Base-by-base conservation (phyloP, 495 filamentous ascomycete species). In the Tuber magnatum region DNA sequence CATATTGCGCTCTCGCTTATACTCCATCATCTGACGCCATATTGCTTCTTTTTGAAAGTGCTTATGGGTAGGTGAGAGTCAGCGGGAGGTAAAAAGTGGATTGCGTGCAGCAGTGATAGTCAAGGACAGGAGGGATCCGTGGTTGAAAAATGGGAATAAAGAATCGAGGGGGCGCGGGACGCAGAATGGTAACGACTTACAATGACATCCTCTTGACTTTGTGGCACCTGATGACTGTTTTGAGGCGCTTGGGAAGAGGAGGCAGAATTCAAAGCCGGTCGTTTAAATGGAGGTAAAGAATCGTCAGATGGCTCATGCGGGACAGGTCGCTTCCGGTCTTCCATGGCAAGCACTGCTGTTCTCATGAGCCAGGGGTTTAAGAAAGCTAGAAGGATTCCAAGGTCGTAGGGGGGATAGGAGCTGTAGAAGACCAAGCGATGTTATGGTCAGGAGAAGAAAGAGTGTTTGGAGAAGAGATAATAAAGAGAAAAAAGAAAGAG, bases 31-130 rank as follows among this genome's bases (percentile, higher is more conserved):
- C 82, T 97, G 94, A 42, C 95, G 92, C 82, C 92, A 90, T 82
- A 99, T 97, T 75, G 95, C 95, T 87, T 97, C 95, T 84, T 99
- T 99, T 86, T 97, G 93, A 82, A 93, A 97, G 79, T 91, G 89
- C 95, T 99, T 79, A 83, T 83, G 76, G 48, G 56, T 24, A 35
- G 39, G 70, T 68, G 78, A 79, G 77, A 73, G 72, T 74, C 71
- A 80, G 78, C 76, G 51, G 46, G 69, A 71, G 28, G 73, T 35
- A 65, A 35, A 28, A 24, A 32, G 51, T 16, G 51, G n/a, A 32
- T 32, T n/a, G 51, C 51, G 51, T 61, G 51, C 12, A 12, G n/a
- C 51, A 61, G 28, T 14, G 14, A 18, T 18, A 32, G 56, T 4
- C 56, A 32, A 32, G 56, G 56, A 5, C 4, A 65, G 28, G 32